A percentile compares a stretch with the other conserved stretches of the same genome.
phyloP scores from a whole-genome alignment of 2,329 filamentous ascomycete species.

The Aspergillus pseudonomiae region DNA sequence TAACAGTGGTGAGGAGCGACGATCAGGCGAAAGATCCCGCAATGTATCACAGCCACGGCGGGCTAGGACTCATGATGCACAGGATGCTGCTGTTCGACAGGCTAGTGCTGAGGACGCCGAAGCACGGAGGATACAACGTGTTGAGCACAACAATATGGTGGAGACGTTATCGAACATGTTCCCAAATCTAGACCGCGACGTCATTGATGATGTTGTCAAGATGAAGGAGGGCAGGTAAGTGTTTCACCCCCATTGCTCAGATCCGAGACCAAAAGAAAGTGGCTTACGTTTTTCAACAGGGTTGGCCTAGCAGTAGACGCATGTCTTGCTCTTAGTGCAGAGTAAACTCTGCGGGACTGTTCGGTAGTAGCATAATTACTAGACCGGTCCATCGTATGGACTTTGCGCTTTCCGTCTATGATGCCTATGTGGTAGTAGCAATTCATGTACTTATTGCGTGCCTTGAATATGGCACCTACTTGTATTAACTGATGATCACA shows the following conservation, averaged over 20 bases:
- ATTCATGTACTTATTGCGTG: slow-evolving; percentile 12
- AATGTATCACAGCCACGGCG: slow-evolving; percentile 31
- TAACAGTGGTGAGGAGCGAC: slow-evolving; percentile 39
- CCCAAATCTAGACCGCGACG: slow-evolving; percentile 86
- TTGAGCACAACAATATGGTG: slow-evolving; percentile 87
- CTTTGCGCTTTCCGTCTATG: neutral
- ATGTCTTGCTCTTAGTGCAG: slow-evolving; percentile 69
- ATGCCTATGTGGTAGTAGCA: neutral
- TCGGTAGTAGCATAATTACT: slow-evolving; percentile 15
- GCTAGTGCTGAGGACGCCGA: slow-evolving; percentile 89
- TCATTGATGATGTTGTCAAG: slow-evolving; percentile 95
- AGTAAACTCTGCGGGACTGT: slow-evolving; percentile 26
- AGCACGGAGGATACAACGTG: slow-evolving; percentile 76
- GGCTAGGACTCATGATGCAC: slow-evolving; percentile 63
- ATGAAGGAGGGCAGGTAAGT: slow-evolving; percentile 89
- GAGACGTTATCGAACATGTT: slow-evolving; percentile 97
- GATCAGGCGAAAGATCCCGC: slow-evolving; percentile 29
- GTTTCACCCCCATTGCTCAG: slow-evolving; percentile 24
- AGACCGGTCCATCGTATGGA: neutral
- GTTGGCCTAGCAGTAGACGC: slow-evolving; percentile 85
- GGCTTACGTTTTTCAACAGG: slow-evolving; percentile 48
- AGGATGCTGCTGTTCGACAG: slow-evolving; percentile 87
- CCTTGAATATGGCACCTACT: neutral
- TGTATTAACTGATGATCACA: neutral
- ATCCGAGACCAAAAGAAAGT: neutral